Base-by-base conservation (phyloP, 164 flowering plant species). In the Nymphaea thermarum region DNA sequence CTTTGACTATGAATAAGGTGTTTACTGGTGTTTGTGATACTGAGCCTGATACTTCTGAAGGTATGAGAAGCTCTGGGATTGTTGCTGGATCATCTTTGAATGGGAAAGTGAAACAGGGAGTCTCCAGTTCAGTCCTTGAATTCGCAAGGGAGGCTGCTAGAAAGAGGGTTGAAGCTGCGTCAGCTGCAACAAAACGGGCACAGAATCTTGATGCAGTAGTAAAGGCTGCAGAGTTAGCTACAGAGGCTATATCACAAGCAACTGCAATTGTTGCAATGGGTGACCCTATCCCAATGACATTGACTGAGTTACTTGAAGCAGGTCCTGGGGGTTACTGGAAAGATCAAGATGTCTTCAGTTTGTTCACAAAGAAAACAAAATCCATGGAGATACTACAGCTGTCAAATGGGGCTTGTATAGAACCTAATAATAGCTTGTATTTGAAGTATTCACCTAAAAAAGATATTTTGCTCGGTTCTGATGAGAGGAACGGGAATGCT, bases 211-310 rank as follows among this genome's bases (percentile, higher is more conserved):
- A 89, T 85, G 96, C 98, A 4, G 80, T 92, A 43, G 85, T 90
- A 5, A 92, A 82, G 78, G 96, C 98, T 66, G 98, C 98, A 41
- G 98, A 90, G 77, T 81, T 95, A 71, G 97, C 97, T 4, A 93
- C 97, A 60, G 95, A 84, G 79, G 98, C 99, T 43, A 91, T 95
- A 61, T 85, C 97, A 65, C 98, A 92, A 77, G 90, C 98, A 66
- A 94, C 97, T 62, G 77, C 78, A 63, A 78, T 95, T 79, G 84
- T 95, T 70, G 81, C 95, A 17, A 81, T 95, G 89, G 93, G 95
- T 66, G 90, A 90, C 64, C 87, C 91, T 63, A 71, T 90, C 69
- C 83, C 94, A 63, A 77, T 95, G 61, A 73, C 71, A 25, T 70
- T 79, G 72, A 75, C 63, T 60, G 81, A 84, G 42, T 76, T 95